Conservation (phyloP, 2,329 filamentous ascomycete genomes). For the Alternaria panax region DNA sequence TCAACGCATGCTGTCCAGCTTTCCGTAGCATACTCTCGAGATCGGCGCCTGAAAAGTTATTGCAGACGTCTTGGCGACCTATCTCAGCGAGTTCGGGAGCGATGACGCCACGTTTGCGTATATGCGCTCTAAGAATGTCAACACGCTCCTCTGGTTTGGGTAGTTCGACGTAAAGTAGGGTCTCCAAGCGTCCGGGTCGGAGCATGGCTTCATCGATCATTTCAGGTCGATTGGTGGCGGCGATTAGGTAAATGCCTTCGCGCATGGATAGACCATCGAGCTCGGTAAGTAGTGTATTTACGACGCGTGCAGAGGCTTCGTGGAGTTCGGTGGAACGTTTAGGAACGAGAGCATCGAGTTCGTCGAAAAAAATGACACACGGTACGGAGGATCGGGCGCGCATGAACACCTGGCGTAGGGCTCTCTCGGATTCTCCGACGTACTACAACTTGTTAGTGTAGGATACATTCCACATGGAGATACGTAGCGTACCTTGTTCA, state of each 20-base stretch:
- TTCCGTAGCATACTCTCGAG: slow-evolving; percentile 65
- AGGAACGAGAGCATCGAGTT: slow-evolving; percentile 91
- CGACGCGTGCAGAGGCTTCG: slow-evolving; percentile 85
- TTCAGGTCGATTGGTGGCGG: slow-evolving; percentile 92
- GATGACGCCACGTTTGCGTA: slow-evolving; percentile 57
- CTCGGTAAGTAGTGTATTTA: slow-evolving; percentile 94
- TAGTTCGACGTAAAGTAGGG: slow-evolving; percentile 86
- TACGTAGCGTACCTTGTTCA: slow-evolving; percentile 72
- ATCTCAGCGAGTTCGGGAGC: slow-evolving; percentile 67
- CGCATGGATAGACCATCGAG: slow-evolving; percentile 84
- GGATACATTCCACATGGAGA: neutral
- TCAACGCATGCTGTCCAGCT: slow-evolving; percentile 65
- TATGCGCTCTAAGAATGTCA: slow-evolving; percentile 79
- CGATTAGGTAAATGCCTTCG: slow-evolving; percentile 90
- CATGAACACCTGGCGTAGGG: slow-evolving; percentile 89
- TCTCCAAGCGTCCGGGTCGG: slow-evolving; percentile 86
- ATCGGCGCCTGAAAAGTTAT: slow-evolving; percentile 78
- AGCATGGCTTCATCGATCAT: slow-evolving; percentile 97
- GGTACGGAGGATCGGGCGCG: slow-evolving; percentile 85
- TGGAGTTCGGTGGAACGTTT: slow-evolving; percentile 77
- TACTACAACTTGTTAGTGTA: slow-evolving; percentile 58
- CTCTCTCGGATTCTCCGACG: slow-evolving; percentile 93
- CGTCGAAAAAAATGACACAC: slow-evolving; percentile 97
- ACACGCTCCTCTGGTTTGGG: slow-evolving; percentile 80
- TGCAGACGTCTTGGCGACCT: slow-evolving; percentile 70